Evolutionary conservation across 1,284 basidiomycete genomes (phyloP).

Genomic region (Pyrrhoderma lamaoense): DNA sequence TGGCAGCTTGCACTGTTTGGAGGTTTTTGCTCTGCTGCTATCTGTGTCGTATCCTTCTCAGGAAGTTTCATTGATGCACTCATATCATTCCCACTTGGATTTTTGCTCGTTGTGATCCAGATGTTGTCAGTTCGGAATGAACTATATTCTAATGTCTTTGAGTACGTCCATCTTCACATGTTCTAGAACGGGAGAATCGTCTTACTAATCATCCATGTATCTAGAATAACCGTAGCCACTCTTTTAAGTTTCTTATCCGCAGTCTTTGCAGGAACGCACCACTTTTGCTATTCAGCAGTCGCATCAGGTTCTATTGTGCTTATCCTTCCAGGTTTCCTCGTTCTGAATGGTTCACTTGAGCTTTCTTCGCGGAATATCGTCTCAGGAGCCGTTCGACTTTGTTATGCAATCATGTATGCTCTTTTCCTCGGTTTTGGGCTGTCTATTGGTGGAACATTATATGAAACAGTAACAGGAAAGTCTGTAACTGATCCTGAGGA

Average conservation of each 20-base stretch:
- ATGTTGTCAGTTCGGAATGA: slow-evolving; percentile 71
- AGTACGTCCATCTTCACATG: slow-evolving; percentile 39
- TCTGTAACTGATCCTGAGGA: slow-evolving; percentile 48
- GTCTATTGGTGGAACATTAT: slow-evolving; percentile 69
- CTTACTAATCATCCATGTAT: not conserved
- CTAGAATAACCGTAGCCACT: slow-evolving; percentile 70
- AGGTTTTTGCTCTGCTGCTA: slow-evolving; percentile 76
- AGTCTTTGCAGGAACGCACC: slow-evolving; percentile 59
- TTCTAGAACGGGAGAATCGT: not conserved
- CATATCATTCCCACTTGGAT: slow-evolving; percentile 71
- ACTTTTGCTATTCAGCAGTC: slow-evolving; percentile 83
- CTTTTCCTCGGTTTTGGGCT: slow-evolving; percentile 82
- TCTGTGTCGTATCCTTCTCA: slow-evolving; percentile 64
- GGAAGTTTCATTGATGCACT: slow-evolving; percentile 80
- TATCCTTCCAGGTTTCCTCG: slow-evolving; percentile 83
- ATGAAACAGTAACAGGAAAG: slow-evolving; percentile 44
- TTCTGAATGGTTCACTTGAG: slow-evolving; percentile 77
- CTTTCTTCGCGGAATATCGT: slow-evolving; percentile 74
- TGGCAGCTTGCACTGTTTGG: slow-evolving; percentile 71
- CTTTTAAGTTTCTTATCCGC: slow-evolving; percentile 78
- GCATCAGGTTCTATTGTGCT: slow-evolving; percentile 81
- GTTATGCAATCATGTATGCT: slow-evolving; percentile 75
- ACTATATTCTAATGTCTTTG: slow-evolving; percentile 81
- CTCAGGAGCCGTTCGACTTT: slow-evolving; percentile 78
- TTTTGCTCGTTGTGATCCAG: slow-evolving; percentile 73